Conservation (phyloP, 768 basidiomycete species). For the Suillus luteus region DNA sequence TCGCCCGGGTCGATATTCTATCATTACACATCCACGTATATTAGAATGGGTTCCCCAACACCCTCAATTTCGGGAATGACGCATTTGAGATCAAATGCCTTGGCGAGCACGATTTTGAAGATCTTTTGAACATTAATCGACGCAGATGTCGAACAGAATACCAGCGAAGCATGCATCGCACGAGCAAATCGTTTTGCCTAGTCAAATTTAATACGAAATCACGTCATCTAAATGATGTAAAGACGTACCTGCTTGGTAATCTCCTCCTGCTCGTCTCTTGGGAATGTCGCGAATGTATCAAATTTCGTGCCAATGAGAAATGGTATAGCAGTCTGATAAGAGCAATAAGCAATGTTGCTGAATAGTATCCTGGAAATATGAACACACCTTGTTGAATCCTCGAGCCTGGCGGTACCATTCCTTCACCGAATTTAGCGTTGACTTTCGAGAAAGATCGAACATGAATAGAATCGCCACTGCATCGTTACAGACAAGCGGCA, state of each 20-base stretch:
- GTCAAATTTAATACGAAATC: conserved; percentile 13
- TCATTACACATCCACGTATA: conserved; percentile 76
- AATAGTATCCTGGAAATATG: neutral
- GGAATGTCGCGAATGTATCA: conserved; percentile 94
- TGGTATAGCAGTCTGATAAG: conserved; percentile 88
- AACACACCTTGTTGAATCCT: conserved; percentile 94
- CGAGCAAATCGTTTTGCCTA: conserved; percentile 97
- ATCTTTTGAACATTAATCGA: conserved; percentile 99
- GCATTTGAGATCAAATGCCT: conserved; percentile 98
- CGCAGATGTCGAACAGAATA: conserved; percentile 98
- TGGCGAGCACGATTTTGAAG: conserved; percentile 96
- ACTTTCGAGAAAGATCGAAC: conserved; percentile 98
- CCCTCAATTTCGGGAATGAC: conserved; percentile 98
- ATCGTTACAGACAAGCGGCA: conserved; percentile 97
- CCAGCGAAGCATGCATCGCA: conserved; percentile 99
- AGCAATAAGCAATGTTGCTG: conserved; percentile 19
- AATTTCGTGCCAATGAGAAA: conserved; percentile 99
- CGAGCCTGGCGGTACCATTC: conserved; percentile 99
- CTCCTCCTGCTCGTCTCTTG: conserved; percentile 98
- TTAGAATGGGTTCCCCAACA: conserved; percentile 92
- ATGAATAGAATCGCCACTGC: conserved; percentile 99
- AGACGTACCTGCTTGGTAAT: conserved; percentile 89
- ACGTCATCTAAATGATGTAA: conserved; percentile 12
- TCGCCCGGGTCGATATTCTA: conserved; percentile 19
- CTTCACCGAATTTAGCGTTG: conserved; percentile 96